These are phyloP conservation scores for Echria macrotheca DNA, from an alignment of 495 filamentous ascomycete species.

Conservation along the genomic window DNA sequence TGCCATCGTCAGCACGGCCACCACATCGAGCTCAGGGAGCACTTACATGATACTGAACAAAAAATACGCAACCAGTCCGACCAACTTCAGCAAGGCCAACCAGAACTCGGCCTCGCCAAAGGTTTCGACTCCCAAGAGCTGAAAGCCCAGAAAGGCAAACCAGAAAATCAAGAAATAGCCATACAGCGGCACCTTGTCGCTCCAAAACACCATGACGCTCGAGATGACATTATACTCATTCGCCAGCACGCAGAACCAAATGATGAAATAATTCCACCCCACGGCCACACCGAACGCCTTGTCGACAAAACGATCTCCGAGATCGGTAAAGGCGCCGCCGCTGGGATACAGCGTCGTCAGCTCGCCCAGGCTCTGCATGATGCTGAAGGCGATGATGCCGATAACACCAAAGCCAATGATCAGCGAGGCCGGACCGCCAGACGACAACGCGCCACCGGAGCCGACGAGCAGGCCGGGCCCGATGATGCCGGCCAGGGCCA, in stretches of 20 bases:
- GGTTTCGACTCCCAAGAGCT: constrained; percentile 41
- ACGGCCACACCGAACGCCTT: constrained; percentile 78
- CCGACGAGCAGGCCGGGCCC: constrained; percentile 52
- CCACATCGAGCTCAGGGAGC: neutral
- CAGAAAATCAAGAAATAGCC: constrained; percentile 65
- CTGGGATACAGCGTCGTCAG: constrained; percentile 65
- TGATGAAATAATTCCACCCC: constrained; percentile 73
- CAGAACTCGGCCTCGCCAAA: constrained; percentile 64
- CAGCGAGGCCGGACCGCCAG: constrained; percentile 58
- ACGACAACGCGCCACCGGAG: constrained; percentile 53
- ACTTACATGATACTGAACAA: constrained; percentile 57
- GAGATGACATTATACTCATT: constrained; percentile 56
- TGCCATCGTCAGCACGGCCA: constrained; percentile 2
- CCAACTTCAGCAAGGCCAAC: constrained; percentile 59
- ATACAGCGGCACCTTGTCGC: constrained; percentile 41
- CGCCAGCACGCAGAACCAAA: constrained; percentile 55
- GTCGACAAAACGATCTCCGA: constrained; percentile 67
- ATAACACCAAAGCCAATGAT: constrained; percentile 62
- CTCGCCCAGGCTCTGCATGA: constrained; percentile 63
- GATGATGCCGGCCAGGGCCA: constrained; percentile 57
- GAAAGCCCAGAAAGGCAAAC: constrained; percentile 42
- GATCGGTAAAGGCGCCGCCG: constrained; percentile 53
- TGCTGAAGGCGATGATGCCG: constrained; percentile 60
- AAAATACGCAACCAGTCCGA: constrained; percentile 63
- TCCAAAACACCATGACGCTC: constrained; percentile 58